Evolutionary conservation across 495 filamentous ascomycete species (phyloP).

Genomic region (Sabuloglossum arenarium): DNA sequence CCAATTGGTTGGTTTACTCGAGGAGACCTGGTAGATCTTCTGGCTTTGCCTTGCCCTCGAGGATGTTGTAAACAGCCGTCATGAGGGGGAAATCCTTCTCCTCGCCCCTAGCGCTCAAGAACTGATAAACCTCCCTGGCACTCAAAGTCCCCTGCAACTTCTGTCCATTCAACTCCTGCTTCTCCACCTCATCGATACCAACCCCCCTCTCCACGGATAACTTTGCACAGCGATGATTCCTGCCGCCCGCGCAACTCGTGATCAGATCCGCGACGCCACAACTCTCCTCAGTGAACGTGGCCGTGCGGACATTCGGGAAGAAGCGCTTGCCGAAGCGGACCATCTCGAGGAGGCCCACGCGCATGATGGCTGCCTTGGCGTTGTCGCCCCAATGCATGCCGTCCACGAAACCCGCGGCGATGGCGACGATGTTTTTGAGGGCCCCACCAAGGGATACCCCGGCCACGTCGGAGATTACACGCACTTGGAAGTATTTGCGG

Average conservation of each 20-base stretch:
- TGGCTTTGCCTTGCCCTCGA: slow-evolving; percentile 21
- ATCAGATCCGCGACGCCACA: slow-evolving; percentile 93
- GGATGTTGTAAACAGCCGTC: slow-evolving; percentile 49
- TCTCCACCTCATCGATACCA: slow-evolving; percentile 71
- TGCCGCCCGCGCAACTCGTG: slow-evolving; percentile 73
- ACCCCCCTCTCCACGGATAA: slow-evolving; percentile 61
- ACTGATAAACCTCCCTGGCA: slow-evolving; percentile 71
- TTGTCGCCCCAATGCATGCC: slow-evolving; percentile 96
- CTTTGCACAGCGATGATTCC: slow-evolving; percentile 89
- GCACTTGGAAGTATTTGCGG: slow-evolving; percentile 93
- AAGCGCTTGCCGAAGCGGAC: slow-evolving; percentile 85
- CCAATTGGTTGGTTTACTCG: not conserved
- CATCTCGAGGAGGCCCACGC: slow-evolving; percentile 84
- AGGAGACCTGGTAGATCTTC: slow-evolving; percentile 20
- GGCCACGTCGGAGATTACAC: slow-evolving; percentile 77
- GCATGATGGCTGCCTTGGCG: slow-evolving; percentile 92
- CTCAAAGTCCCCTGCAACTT: slow-evolving; percentile 90
- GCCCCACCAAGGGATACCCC: slow-evolving; percentile 91
- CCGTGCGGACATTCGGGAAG: slow-evolving; percentile 60
- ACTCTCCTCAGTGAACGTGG: slow-evolving; percentile 89
- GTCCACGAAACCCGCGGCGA: slow-evolving; percentile 88
- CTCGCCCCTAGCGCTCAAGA: slow-evolving; percentile 53
- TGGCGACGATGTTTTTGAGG: slow-evolving; percentile 90
- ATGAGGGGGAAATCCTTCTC: slow-evolving; percentile 83
- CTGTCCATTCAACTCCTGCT: slow-evolving; percentile 83